Base-by-base conservation (phyloP, 1,284 basidiomycete species). In the Moniliophthora roreri region DNA sequence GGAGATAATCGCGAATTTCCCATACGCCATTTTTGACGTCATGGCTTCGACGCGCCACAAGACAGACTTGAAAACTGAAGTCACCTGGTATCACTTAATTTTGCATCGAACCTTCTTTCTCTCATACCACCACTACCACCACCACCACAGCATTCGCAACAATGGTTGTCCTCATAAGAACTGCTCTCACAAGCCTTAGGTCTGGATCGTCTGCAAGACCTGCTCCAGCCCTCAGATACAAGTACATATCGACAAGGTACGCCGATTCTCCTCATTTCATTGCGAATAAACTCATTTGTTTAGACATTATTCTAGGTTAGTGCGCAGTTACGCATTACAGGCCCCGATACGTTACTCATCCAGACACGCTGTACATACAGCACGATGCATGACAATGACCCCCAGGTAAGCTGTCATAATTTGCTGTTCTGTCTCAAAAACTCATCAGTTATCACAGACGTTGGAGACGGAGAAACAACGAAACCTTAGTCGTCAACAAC, bases 301-400 rank as follows among this genome's bases (percentile, higher is more conserved):
- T 9, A 55, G 53, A 51, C 42, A 26, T 9, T 40, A 44, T 36
- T 45, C 45, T 26, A 51, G 53, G 53, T 55, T 16, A 20, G 49
- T 42, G n/a, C 11, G 6, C n/a, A 1, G 16, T 28, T 28, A 23
- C 20, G 35, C 7, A 18, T 11, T 28, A 16, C 26, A 46, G 16
- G 10, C 16, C 39, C 13, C 4, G 36, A 37, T 46, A 1, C 28
- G 2, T 8, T 24, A 2, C 16, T 5, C 21, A 20, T n/a, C 10
- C 10, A 18, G 15, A 24, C 35, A 41, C n/a, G 39, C n/a, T 16
- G 26, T 7, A 24, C 18, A 4, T 23, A 23, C 44, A 86, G 85
- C 67, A 80, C 82, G n/a, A 78, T 83, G 73, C 81, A 83, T 56
- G 80, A 80, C 47, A 84, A 85, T 58, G 79, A 85, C 62, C 76